Evolutionary conservation across 73 alveolate species (phyloP), one percentile per base, ranked within the genome.

Genomic region (Halteria grandinella): DNA sequence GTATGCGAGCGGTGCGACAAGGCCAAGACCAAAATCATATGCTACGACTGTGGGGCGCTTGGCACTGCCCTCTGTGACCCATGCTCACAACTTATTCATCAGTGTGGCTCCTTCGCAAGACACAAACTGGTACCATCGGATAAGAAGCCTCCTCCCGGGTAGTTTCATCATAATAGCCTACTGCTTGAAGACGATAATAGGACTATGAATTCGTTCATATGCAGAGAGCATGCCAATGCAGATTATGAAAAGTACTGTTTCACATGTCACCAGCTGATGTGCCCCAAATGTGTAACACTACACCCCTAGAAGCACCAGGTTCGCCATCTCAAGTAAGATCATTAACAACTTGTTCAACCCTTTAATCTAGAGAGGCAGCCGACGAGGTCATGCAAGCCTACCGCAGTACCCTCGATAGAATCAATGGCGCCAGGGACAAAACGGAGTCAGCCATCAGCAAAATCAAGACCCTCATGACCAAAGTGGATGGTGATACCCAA

Each of bases 181-280:
- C 11, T 62, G 24, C 47, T 39, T 3, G 78, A 62, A 41, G 78
- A 62, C 43, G 60, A 36, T 20, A 36, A 5, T 39, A 62, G 25
- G 41, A 21, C 78, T 18, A 40, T 31, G 6, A 58, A 34, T n/a
- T 25, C 78, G 4, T 62, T 29, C 44, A 10, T 62, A 24, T 62
- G 78, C 44, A 62, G 60, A 62, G 78, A 62, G 20, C 78, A 62
- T 21, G 78, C 78, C 6, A 62, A 62, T 41, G 78, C 78, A 41
- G 78, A 62, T 8, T 62, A 11, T 62, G 78, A 62, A 39, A 36
- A 24, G 23, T 62, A 62, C 25, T 62, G 78, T 43, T 8, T 62
- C 1, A 39, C 57, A 11, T 62, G 78, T 23, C 8, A 36, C 12
- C 43, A 62, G 45, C 62, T 62, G 47, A 36, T 62, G 57, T 62